A percentile compares a stretch with the other conserved stretches of the same genome.
phyloP scores from a whole-genome alignment of 352 stramenopile species.

The Phytophthora chlamydospora region DNA sequence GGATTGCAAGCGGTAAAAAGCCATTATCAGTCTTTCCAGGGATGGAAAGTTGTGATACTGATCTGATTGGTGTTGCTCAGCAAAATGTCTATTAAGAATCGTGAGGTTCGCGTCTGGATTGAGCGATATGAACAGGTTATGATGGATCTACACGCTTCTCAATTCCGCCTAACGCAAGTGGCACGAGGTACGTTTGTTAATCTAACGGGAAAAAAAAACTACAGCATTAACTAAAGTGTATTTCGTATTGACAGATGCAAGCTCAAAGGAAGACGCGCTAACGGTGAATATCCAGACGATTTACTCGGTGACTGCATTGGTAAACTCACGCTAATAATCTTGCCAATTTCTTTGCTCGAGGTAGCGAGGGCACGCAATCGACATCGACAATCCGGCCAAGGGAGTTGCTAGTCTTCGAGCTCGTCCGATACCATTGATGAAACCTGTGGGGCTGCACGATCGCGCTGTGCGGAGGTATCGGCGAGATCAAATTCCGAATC shows the following conservation, averaged over 20 bases:
- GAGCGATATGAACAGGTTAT: conserved; percentile 86
- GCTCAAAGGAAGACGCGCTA: conserved; percentile 66
- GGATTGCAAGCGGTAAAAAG: conserved; percentile 62
- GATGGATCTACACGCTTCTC: conserved; percentile 79
- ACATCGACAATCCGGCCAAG: conserved; percentile 40
- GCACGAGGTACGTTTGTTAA: conserved; percentile 49
- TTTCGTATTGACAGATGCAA: conserved; percentile 51
- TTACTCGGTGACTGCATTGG: not conserved
- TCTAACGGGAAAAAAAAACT: not conserved
- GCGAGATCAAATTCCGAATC: conserved; percentile 67
- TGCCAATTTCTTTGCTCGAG: conserved; percentile 2
- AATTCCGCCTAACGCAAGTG: conserved; percentile 70
- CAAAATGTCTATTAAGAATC: conserved; percentile 53
- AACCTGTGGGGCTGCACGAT: conserved; percentile 60
- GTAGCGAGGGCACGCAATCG: conserved; percentile 63
- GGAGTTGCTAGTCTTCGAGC: conserved; percentile 43
- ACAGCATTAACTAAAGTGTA: not conserved
- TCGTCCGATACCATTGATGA: conserved; percentile 46
- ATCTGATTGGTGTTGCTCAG: conserved; percentile 22
- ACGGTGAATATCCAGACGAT: conserved; percentile 34
- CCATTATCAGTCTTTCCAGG: not conserved
- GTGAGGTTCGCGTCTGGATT: conserved; percentile 74
- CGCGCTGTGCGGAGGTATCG: conserved; percentile 74
- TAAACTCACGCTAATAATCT: not conserved
- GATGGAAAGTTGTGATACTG: not conserved